phyloP scores from a whole-genome alignment of 257 asterid genomes.

The Ilex asprella region DNA sequence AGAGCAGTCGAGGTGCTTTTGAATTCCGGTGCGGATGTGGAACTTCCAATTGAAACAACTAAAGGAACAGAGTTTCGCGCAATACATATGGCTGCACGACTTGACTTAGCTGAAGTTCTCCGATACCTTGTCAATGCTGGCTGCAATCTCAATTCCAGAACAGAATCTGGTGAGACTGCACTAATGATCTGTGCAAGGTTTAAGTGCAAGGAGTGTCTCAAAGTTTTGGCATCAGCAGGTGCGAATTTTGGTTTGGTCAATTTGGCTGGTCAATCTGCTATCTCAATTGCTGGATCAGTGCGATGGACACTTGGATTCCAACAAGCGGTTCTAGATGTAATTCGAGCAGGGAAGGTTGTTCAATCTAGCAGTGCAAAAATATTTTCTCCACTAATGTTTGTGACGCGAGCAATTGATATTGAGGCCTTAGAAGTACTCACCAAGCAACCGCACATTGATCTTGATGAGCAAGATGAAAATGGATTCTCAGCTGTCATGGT shows the following conservation, averaged over 20 bases:
- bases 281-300: slow-evolving; percentile 34
- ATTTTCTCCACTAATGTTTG: slow-evolving; percentile 45
- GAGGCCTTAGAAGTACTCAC: slow-evolving; percentile 40
- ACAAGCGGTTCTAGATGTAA: slow-evolving; percentile 36
- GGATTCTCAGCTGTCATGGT: slow-evolving; percentile 61
- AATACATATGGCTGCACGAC: slow-evolving; percentile 49
- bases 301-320: slow-evolving; percentile 44
- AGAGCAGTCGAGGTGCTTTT: slow-evolving; percentile 48
- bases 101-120: slow-evolving; percentile 33
- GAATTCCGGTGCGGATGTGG: slow-evolving; percentile 42
- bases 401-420: slow-evolving; percentile 39
- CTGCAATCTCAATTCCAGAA: slow-evolving; percentile 42
- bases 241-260: slow-evolving; percentile 49
- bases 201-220: slow-evolving; percentile 46
- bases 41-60: slow-evolving; percentile 34
- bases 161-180: slow-evolving; percentile 55
- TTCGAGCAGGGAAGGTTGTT: slow-evolving; percentile 37
- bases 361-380: slow-evolving; percentile 34
- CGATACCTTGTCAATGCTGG: slow-evolving; percentile 37
- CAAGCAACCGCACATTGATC: slow-evolving; percentile 32
- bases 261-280: slow-evolving; percentile 27
- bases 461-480: slow-evolving; percentile 45
- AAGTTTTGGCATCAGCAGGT: slow-evolving; percentile 48
- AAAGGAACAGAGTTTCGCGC: slow-evolving; percentile 27
- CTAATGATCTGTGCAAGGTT: slow-evolving; percentile 45